Percentiles rank a stretch among this genome's conserved stretches.
Evolutionary conservation across 192 early-diverging fungal species (phyloP).

Genomic region (Rhizoclosmatium globosum): DNA sequence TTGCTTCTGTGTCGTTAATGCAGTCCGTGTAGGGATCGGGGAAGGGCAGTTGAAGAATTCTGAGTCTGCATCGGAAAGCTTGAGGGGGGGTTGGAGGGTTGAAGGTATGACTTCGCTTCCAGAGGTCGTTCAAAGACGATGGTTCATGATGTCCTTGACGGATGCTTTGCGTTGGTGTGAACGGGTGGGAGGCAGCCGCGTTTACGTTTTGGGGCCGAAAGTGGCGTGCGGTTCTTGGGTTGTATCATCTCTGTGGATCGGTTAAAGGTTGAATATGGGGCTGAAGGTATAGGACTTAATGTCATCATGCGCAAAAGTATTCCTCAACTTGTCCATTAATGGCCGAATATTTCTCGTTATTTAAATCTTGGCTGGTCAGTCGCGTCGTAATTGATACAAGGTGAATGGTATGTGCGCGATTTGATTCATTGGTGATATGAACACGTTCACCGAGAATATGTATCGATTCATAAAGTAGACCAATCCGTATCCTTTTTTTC

Average conservation of each 20-base stretch:
- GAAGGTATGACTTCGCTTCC: conserved; percentile 51
- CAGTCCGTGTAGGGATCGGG: neutral
- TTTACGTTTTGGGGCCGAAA: conserved; percentile 24
- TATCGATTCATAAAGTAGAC: neutral
- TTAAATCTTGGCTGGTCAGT: neutral
- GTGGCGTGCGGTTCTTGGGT: neutral
- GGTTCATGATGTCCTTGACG: conserved; percentile 50
- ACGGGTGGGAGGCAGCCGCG: conserved; percentile 37
- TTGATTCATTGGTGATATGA: neutral
- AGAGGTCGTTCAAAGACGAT: conserved; percentile 59
- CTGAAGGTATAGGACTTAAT: neutral
- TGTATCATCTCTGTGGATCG: conserved; percentile 20
- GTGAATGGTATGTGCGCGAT: neutral
- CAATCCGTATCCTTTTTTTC: neutral
- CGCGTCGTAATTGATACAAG: neutral
- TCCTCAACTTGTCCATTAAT: conserved; percentile 46
- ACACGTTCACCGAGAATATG: neutral
- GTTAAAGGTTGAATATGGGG: conserved; percentile 4
- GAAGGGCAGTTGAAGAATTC: neutral
- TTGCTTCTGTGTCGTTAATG: neutral
- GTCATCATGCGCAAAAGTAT: conserved; percentile 47
- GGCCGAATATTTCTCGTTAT: conserved; percentile 47
- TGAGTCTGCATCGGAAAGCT: neutral
- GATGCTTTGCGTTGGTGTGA: conserved; percentile 47
- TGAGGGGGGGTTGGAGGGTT: neutral